Evolutionary conservation across 2,329 filamentous ascomycete genomes (phyloP), one percentile per base, ranked within the genome.

Genomic region (Ceratocystis papillata): DNA sequence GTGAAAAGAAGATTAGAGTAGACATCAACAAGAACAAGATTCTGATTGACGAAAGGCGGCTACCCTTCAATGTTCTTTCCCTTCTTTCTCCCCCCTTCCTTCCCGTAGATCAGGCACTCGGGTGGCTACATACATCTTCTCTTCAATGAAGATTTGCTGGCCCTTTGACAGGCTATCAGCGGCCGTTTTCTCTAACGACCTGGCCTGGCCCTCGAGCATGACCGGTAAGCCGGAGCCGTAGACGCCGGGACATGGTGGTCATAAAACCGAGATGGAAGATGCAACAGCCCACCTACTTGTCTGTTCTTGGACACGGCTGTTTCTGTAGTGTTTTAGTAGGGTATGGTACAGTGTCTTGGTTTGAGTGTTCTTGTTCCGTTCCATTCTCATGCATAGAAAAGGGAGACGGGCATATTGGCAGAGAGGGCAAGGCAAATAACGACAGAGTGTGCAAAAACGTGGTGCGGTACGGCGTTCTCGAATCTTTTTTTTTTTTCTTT

Each of bases 21-120:
- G 37, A 12, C 12, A 41, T 41, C 10, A 41, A 4, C 3, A 41
- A 12, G 12, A 41, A 5, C 37, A 15, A 41, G 10, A 41, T 41
- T 41, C 37, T 41, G 37, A 15, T 41, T 41, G 3, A 41, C 37
- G 10, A 48, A 53, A 33, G 30, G 10, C 12, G 53, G 12, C 28
- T 15, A 30, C 22, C 30, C 28, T 28, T 33, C 53, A 7, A 57
- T 17, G 53, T 17, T 25, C 15, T 30, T 8, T 30, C 20, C 5
- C 22, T 53, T 53, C n/a, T 53, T 53, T 12, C 10, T 53, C 12
- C 17, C 17, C 30, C 25, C 22, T 30, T 57, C 53, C 53, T 33
- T 57, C 22, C 53, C 30, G 53, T 57, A 57, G 53, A 57, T 57
- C 53, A 57, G 53, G 53, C 53, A 57, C 53, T 57, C 28, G 53